Evolutionary conservation across 768 basidiomycete genomes (phyloP).

Genomic region (Pholiota conissans): DNA sequence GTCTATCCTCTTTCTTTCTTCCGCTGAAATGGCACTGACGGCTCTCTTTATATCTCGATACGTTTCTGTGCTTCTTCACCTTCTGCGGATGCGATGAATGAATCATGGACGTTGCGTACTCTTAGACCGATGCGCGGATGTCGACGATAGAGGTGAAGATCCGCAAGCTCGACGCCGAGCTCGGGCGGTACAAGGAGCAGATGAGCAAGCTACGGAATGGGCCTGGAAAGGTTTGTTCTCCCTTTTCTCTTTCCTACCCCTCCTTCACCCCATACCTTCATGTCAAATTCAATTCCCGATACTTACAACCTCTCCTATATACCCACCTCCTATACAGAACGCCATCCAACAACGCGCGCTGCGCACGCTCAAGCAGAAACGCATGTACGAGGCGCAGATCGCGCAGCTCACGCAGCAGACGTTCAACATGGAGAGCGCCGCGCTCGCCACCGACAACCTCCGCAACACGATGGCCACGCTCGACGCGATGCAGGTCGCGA

Average conservation of each 20-base stretch:
- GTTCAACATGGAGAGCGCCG: slow-evolving; percentile 98
- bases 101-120: no score
- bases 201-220: slow-evolving; percentile 92
- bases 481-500: slow-evolving; percentile 93
- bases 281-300: no score
- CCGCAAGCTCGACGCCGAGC: slow-evolving; percentile 93
- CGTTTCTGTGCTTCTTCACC: no score
- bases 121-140: slow-evolving; percentile 83
- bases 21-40: not conserved
- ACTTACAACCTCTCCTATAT: not conserved
- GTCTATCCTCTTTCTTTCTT: slow-evolving; percentile 10
- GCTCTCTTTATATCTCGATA: no score
- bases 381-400: slow-evolving; percentile 93
- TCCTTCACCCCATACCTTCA: no score
- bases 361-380: slow-evolving; percentile 90
- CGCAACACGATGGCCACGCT: slow-evolving; percentile 99
- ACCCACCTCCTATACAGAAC: slow-evolving; percentile 43
- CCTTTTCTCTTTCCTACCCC: slow-evolving; percentile 8
- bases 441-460: slow-evolving; percentile 95
- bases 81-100: no score
- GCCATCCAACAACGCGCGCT: slow-evolving; percentile 96
- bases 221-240: slow-evolving; percentile 78
- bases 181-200: slow-evolving; percentile 91
- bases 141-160: slow-evolving; percentile 94
- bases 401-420: slow-evolving; percentile 91